Evolutionary conservation across 2,329 filamentous ascomycete species (phyloP).

Genomic region (Biscogniauxia sp.): DNA sequence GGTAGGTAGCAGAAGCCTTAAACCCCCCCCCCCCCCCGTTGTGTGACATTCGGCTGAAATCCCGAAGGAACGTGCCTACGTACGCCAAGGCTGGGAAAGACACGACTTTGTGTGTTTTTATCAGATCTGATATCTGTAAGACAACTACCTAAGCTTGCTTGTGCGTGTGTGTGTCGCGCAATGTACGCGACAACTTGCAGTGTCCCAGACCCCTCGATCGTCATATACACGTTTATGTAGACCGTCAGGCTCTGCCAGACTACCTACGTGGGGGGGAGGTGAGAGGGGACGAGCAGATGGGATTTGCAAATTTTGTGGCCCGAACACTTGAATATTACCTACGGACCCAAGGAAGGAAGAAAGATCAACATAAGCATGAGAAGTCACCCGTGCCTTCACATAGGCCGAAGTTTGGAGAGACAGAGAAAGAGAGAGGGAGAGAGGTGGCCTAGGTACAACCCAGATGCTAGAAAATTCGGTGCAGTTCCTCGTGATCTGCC

Average conservation of each 20-base stretch:
- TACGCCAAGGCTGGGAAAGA: constrained; percentile 1
- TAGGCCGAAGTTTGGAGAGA: too few relatives aligned
- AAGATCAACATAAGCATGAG: background rate
- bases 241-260: background rate
- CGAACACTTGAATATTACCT: background rate
- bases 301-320: background rate
- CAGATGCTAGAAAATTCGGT: too few relatives aligned
- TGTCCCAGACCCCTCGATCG: background rate
- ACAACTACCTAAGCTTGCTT: background rate
- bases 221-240: background rate
- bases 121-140: background rate
- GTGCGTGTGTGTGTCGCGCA: too few relatives aligned
- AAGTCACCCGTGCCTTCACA: background rate
- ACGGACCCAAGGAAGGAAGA: background rate
- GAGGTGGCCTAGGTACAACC: too few relatives aligned
- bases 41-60: constrained; percentile 4
- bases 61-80: constrained; percentile 2
- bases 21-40: background rate
- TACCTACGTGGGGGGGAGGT: background rate
- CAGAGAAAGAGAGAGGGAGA: too few relatives aligned
- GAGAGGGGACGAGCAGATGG: background rate
- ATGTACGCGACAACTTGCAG: background rate
- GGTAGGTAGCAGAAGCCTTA: background rate
- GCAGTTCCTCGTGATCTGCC: background rate
- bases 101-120: background rate